phyloP scores from a whole-genome alignment of 306 rosid species.

The Urtica urens region DNA sequence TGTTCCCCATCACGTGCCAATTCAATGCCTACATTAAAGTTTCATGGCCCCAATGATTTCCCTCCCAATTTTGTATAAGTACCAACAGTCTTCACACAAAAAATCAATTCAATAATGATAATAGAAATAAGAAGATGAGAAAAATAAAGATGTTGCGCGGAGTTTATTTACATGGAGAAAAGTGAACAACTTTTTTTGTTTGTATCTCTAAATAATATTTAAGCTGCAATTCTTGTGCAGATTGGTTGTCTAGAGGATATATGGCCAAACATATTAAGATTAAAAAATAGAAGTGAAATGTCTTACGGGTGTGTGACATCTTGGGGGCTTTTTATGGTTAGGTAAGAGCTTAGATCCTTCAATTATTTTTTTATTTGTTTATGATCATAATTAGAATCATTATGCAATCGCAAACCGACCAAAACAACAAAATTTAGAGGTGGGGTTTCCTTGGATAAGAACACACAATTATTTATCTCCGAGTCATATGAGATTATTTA shows the following conservation, averaged over 20 bases:
- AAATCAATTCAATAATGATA: background rate
- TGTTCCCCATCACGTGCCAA: constrained; percentile 57
- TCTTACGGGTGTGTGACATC: background rate
- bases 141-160: background rate
- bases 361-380: too few species aligned
- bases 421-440: background rate
- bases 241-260: background rate
- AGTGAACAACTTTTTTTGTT: too few species aligned
- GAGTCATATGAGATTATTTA: background rate
- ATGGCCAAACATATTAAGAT: background rate
- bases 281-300: background rate
- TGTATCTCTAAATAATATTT: too few species aligned
- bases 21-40: constrained; percentile 41
- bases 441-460: constrained; percentile 3
- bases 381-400: background rate
- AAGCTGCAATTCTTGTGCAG: too few species aligned
- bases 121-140: background rate
- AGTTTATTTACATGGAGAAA: too few species aligned
- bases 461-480: background rate
- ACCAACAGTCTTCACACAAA: background rate
- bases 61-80: background rate
- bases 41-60: constrained; percentile 21
- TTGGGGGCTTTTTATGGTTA: too few species aligned
- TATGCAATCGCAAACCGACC: background rate
- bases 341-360: background rate